Base-by-base conservation (phyloP, 2,329 filamentous ascomycete genomes). In the Trichophyton verrucosum region DNA sequence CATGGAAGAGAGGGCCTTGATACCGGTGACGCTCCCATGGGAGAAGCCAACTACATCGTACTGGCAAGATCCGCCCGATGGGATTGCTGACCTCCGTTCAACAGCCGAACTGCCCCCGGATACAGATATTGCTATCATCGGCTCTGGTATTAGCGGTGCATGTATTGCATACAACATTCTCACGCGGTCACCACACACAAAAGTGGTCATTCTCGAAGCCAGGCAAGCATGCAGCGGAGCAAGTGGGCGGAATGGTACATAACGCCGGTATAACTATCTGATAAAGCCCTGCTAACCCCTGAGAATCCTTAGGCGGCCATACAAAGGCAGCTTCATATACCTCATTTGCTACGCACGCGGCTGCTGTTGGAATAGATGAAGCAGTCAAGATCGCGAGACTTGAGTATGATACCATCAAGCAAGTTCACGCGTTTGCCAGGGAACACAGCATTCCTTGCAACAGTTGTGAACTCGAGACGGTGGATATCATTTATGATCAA, bases 401-500 rank as follows among this genome's bases (percentile, higher is more conserved):
- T 51, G 80, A 83, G 67, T 77, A 78, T 47, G 73, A 74, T 46
- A 81, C 77, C 65, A 81, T 86, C 60, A 70, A 74, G 27, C 78
- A 77, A n/a, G 78, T 83, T 8, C 83, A 86, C 66, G 70, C 68
- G 0, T 79, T 86, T 62, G 80, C 81, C 0, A 67, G 69, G 3
- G 70, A 76, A 17, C 70, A 84, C 60, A 64, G 64, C 3, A 80
- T 83, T 36, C 68, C 72, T 9, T 77, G 81, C 66, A 82, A 85
- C 65, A 78, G 76, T 57, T 66, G 71, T 42, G 68, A 76, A 8
- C 79, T 81, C 64, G 73, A 77, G 24, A 86, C 83, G 0, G 76
- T 84, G 1, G 83, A 86, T 67, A 72, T 85, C 1, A 73, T 85
- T 36, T 85, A 83, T 66, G 80, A 83, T 61, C 62, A 72, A 17